Base-by-base conservation (phyloP, 257 asterid genomes). In the Thymus quinquecostatus region DNA sequence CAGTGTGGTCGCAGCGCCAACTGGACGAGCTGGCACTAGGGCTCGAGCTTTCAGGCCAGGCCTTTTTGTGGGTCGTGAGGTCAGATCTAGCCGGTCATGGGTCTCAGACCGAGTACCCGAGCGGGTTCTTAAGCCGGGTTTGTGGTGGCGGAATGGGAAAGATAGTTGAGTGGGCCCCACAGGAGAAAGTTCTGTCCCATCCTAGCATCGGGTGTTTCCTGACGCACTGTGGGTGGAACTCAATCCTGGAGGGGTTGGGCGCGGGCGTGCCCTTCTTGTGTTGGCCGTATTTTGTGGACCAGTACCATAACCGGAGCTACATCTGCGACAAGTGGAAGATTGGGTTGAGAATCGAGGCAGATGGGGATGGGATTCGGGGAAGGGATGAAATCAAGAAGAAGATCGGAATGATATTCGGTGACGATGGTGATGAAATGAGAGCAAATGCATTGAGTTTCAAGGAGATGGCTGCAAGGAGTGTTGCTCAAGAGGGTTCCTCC, bases 221-320 rank as follows among this genome's bases (percentile, higher is more conserved):
- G 13, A 70, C 74, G 4, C 84, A 82, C 14, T 77, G 87, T 60
- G 84, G 87, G 6, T 82, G 84, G 84, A 79, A 77, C 34, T 82
- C 84, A 5, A 71, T 71, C 10, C 0, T 80, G 32, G 83, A 83
- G 64, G 77, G 83, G 6, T 7, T 66, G 33, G 45, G 74, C 43
- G 48, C 32, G 8, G 85, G 82, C 10, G 71, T 78, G 27, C 83
- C 80, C 2, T 80, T 75, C 64, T 48, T 75, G 65, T 83, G 87
- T 29, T 83, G 83, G 85, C 83, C 85, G 65, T 66, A 66, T 64
- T 78, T 75, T 56, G 63, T 71, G 10, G 87, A 83, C 36, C 83
- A 80, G 9, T 68, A 60, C 34, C 74, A 71, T 9, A 75, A 80
- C 44, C 65, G 62, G 59, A 70, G 41, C 5, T 80, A 69, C 10